A percentile compares a stretch with the other conserved stretches of the same genome.
These are phyloP conservation scores for Rosa multiflora DNA, from an alignment of 306 rosid species.

Conservation along the genomic window DNA sequence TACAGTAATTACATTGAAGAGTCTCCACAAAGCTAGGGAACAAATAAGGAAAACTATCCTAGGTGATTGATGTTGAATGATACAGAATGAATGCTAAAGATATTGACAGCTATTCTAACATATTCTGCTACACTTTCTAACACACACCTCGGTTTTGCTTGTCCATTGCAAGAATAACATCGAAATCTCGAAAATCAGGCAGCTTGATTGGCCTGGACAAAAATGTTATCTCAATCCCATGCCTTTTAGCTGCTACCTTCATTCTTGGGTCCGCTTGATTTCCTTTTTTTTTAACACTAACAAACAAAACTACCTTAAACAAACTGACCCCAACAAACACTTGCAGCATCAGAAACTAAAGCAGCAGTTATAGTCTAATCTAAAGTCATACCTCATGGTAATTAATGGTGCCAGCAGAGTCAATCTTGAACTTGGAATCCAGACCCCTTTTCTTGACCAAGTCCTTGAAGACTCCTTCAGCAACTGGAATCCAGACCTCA, in stretches of 20 bases:
- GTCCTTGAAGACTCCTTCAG: conserved; percentile 83
- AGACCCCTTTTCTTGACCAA: conserved; percentile 65
- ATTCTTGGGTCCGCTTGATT: conserved; percentile 87
- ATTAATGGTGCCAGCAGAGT: conserved; percentile 83
- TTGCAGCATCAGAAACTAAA: neutral
- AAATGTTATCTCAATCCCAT: conserved; percentile 78
- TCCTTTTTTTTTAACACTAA: conserved; percentile 47
- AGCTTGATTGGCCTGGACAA: conserved; percentile 74
- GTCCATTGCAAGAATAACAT: conserved; percentile 94
- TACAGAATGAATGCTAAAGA: no score
- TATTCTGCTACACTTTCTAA: no score
- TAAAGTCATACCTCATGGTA: conserved; percentile 64
- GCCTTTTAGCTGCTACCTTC: conserved; percentile 82
- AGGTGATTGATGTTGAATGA: no score
- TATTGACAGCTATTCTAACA: no score
- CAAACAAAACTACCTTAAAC: conserved; percentile 26
- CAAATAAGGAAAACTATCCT: no score
- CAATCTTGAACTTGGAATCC: conserved; percentile 57
- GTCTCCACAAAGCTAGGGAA: no score
- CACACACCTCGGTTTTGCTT: conserved; percentile 65
- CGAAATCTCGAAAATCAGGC: conserved; percentile 79
- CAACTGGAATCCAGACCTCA: conserved; percentile 69
- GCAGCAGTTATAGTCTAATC: neutral
- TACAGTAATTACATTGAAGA: no score
- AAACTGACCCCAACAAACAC: neutral